Evolutionary conservation across 768 basidiomycete genomes (phyloP), one percentile per base, ranked within the genome.

Genomic region (Mycena indigotica): DNA sequence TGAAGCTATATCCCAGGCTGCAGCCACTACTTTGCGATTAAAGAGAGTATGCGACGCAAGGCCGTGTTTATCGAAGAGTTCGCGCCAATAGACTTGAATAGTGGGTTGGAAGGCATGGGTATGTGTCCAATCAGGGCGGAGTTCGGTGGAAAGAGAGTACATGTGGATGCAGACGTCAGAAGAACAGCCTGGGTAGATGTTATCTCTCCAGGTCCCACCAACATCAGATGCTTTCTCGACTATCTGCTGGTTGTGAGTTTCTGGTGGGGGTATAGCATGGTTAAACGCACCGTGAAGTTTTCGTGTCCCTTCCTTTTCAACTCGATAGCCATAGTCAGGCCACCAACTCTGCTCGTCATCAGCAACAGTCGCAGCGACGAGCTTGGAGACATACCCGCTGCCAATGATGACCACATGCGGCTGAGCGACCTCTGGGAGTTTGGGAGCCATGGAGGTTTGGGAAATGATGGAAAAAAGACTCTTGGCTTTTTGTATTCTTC

Each of bases 111-210:
- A 64, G n/a, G 75, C 71, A 56, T 76, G 76, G 12, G 73, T 67
- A 35, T 63, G 56, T 10, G 65, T 70, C 80, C 80, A 81, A 53
- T 75, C 62, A 10, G 75, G 70, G 19, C 74, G 72, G n/a, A 72
- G 70, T 32, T 78, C 76, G 16, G 72, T 70, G 13, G 79, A 79
- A 26, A 77, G 66, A 49, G 71, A 72, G 58, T 78, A 80, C 66
- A 72, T 73, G 55, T 72, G 69, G 30, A 71, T 67, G 29, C 72
- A 60, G 29, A 76, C 67, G 41, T 79, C 77, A 4, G 74, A 77
- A 8, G 74, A 71, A 59, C 78, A 77, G n/a, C 77, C 78, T 48
- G 72, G 72, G 40, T 74, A 73, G n/a, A 63, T 67, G 45, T 73
- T 73, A 13, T 66, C 71, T 69, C 69, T 65, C 73, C 73, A 75